A percentile compares a stretch with the other conserved stretches of the same genome.
These are phyloP conservation scores for Delitschia confertaspora DNA, from an alignment of 495 filamentous ascomycete species.

Conservation along the genomic window DNA sequence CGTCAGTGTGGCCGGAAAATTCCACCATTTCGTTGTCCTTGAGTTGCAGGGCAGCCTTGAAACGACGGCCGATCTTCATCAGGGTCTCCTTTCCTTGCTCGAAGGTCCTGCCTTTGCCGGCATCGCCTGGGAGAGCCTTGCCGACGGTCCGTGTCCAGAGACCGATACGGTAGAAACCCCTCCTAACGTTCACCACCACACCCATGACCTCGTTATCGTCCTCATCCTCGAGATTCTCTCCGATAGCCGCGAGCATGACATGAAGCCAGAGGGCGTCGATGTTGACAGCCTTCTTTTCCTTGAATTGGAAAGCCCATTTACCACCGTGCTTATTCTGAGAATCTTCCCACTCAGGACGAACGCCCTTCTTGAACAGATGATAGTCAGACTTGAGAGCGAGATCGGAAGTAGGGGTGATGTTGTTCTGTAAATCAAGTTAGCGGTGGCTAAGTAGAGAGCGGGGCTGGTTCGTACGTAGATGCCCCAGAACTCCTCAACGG, in stretches of 20 bases:
- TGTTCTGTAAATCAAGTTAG: constrained; percentile 60
- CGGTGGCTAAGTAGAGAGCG: background rate
- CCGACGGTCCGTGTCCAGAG: constrained; percentile 88
- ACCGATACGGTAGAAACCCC: constrained; percentile 93
- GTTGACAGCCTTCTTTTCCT: constrained; percentile 78
- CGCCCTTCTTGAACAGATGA: constrained; percentile 95
- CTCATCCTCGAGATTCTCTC: constrained; percentile 92
- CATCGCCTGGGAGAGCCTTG: constrained; percentile 60
- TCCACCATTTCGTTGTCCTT: constrained; percentile 68
- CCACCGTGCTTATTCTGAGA: constrained; percentile 96
- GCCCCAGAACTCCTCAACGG: constrained; percentile 99
- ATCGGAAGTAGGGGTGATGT: constrained; percentile 92
- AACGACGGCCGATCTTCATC: constrained; percentile 70
- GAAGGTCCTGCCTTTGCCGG: constrained; percentile 57
- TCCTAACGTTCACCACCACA: constrained; percentile 96
- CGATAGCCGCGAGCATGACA: constrained; percentile 91
- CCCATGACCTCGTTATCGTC: constrained; percentile 94
- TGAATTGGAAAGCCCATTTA: constrained; percentile 97
- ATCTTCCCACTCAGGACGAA: constrained; percentile 98
- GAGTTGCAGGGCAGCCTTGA: constrained; percentile 82
- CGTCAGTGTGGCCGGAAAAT: constrained; percentile 94
- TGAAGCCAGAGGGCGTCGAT: constrained; percentile 97
- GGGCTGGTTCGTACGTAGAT: constrained; percentile 73
- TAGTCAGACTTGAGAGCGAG: constrained; percentile 97
- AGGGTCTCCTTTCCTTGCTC: constrained; percentile 81